A percentile compares a stretch with the other conserved stretches of the same genome.
phyloP scores from a whole-genome alignment of 2,329 filamentous ascomycete species.

The Diaporthe capsici region DNA sequence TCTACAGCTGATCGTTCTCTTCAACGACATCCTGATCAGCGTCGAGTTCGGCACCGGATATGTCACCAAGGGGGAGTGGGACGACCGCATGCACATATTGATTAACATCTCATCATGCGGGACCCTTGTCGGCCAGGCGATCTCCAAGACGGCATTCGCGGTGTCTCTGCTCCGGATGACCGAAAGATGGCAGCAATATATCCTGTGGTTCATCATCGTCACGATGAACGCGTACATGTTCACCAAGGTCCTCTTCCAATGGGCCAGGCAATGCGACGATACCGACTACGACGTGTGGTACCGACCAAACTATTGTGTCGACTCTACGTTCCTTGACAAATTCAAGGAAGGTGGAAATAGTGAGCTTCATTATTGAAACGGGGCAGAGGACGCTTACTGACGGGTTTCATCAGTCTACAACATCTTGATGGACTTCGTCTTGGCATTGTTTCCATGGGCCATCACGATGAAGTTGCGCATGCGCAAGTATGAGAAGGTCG shows the following conservation, averaged over 20 bases:
- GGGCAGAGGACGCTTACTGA: background rate
- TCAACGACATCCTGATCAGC: conserved; percentile 25
- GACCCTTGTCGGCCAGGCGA: conserved; percentile 29
- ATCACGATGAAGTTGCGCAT: conserved; percentile 33
- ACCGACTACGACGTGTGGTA: conserved; percentile 31
- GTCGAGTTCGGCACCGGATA: conserved; percentile 33
- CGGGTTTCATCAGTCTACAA: conserved; percentile 18
- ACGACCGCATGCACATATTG: conserved; percentile 34
- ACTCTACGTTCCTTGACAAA: background rate
- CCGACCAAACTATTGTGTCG: conserved; percentile 13
- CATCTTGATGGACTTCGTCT: conserved; percentile 32
- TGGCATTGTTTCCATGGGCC: conserved; percentile 31
- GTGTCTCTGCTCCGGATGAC: conserved; percentile 33
- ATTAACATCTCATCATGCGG: conserved; percentile 29
- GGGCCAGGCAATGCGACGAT: conserved; percentile 25
- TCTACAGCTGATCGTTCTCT: conserved; percentile 15
- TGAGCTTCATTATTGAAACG: background rate
- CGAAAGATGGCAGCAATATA: conserved; percentile 14
- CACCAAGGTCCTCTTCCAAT: conserved; percentile 28
- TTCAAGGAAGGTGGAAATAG: conserved; percentile 29
- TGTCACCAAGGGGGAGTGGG: conserved; percentile 33
- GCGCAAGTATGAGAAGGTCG: conserved; percentile 26
- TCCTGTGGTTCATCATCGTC: conserved; percentile 32
- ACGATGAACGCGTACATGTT: conserved; percentile 34
- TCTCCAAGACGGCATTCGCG: conserved; percentile 32